phyloP scores from a whole-genome alignment of 176 grass and related monocot species.

The Ampelocalamus luodianensis region DNA sequence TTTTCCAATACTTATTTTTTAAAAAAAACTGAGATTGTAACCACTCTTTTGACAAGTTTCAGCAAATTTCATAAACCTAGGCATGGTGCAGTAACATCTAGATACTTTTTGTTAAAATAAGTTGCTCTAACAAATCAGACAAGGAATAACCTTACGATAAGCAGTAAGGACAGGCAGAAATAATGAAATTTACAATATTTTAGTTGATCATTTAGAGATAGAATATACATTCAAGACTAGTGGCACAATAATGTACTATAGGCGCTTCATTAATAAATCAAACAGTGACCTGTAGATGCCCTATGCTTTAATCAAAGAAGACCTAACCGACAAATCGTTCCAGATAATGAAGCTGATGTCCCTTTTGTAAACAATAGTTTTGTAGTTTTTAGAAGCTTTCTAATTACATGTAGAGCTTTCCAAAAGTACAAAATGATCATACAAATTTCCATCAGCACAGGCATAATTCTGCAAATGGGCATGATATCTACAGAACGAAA shows the following conservation, averaged over 20 bases:
- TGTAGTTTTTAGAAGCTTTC: background rate
- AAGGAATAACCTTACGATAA: background rate
- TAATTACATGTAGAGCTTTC: background rate
- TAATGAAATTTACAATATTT: background rate
- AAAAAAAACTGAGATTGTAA: background rate
- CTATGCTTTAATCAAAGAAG: slow-evolving; percentile 11
- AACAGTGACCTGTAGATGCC: background rate
- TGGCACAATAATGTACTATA: background rate
- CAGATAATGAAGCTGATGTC: background rate
- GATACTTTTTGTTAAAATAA: slow-evolving; percentile 6
- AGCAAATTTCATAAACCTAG: slow-evolving; percentile 5
- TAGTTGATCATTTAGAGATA: slow-evolving; percentile 19
- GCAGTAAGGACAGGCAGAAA: background rate
- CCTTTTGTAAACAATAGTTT: background rate
- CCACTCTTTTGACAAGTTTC: background rate
- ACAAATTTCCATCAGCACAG: background rate
- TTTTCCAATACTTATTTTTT: background rate
- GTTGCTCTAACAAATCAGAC: background rate
- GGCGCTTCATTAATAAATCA: slow-evolving; percentile 12
- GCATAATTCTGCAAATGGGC: background rate
- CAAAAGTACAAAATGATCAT: background rate
- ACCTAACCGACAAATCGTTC: background rate
- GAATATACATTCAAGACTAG: background rate
- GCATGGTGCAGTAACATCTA: background rate
- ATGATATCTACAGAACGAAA: background rate